phyloP scores from a whole-genome alignment of 306 rosid genomes.

The Echinosophora koreensis region DNA sequence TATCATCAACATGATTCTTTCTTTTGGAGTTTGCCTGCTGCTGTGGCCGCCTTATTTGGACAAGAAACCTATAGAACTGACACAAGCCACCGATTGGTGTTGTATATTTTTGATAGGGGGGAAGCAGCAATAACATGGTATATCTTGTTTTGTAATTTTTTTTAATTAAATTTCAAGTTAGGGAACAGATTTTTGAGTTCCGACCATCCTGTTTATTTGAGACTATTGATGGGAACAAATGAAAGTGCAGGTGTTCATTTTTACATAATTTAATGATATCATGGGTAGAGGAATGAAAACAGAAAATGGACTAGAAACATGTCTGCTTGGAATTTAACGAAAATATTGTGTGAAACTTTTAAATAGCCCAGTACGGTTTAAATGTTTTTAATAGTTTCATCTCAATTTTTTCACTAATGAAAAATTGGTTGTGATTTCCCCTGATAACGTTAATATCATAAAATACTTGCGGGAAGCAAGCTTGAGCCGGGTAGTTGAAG shows the following conservation, averaged over 20 bases:
- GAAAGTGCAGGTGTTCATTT: conserved; percentile 52
- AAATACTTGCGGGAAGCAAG: neutral
- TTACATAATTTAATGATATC: conserved; percentile 35
- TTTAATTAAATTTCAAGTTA: conserved; percentile 49
- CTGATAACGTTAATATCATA: neutral
- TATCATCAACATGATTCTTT: conserved; percentile 84
- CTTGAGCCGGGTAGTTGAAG: neutral
- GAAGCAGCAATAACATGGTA: conserved; percentile 75
- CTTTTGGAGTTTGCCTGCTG: conserved; percentile 69
- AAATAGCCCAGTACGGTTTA: neutral
- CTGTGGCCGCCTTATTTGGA: conserved; percentile 67
- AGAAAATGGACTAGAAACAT: neutral
- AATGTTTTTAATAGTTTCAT: neutral
- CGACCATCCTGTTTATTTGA: conserved; percentile 47
- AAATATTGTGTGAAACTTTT: neutral
- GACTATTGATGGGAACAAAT: conserved; percentile 44
- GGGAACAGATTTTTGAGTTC: conserved; percentile 56
- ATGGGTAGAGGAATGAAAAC: conserved; percentile 17
- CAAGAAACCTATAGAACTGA: conserved; percentile 67
- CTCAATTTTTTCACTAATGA: neutral
- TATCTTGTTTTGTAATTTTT: conserved; percentile 66
- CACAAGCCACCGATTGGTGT: conserved; percentile 62
- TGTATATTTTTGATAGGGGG: conserved; percentile 81
- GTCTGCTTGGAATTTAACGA: neutral
- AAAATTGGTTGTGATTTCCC: neutral